Base-by-base conservation (phyloP, 2,329 filamentous ascomycete species). In the Talaromyces verruculosus region DNA sequence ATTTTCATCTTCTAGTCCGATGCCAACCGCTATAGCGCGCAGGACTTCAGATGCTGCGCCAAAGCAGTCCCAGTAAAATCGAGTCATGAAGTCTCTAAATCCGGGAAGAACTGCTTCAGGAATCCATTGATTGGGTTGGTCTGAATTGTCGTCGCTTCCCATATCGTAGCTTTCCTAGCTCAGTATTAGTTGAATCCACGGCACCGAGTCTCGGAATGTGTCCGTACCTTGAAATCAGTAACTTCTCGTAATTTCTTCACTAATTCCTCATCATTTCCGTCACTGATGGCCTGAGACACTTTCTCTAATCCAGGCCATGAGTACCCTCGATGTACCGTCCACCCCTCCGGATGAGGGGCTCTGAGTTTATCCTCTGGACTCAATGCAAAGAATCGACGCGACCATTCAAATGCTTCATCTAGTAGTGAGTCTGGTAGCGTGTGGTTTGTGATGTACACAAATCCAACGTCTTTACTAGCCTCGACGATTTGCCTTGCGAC, bases 371-470 rank as follows among this genome's bases (percentile, higher is more conserved):
- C 81, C 10, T 83, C 81, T 58, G 82, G 75, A 1, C 88, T 81
- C 63, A 90, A 86, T 17, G 79, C 77, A 78, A 95, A 95, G 82
- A 94, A 93, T 28, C 13, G 22, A 3, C 45, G 45, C 17, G 45
- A 49, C 43, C 60, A 62, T 68, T 82, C 76, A 75, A 95, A 96
- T 67, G 89, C 85, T 66, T 84, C 78, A 67, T 84, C 77, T 13
- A 92, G 80, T 11, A 84, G 83, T 5, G 84, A 80, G 3, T 84
- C 72, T 0, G 87, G 79, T 67, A 97, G 89, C 45, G 89, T 86
- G 70, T 94, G 89, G 77, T 93, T 91, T 71, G 89, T 89, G 45
- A 96, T 86, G 79, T 96, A 97, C 73, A 97, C 86, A 82, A 97
- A 97, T 66, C 93, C 93, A 1, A 93, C 91, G 1, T 86, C 89